phyloP scores from a whole-genome alignment of 2,329 filamentous ascomycete species.

The Aspergillus neoniger region DNA sequence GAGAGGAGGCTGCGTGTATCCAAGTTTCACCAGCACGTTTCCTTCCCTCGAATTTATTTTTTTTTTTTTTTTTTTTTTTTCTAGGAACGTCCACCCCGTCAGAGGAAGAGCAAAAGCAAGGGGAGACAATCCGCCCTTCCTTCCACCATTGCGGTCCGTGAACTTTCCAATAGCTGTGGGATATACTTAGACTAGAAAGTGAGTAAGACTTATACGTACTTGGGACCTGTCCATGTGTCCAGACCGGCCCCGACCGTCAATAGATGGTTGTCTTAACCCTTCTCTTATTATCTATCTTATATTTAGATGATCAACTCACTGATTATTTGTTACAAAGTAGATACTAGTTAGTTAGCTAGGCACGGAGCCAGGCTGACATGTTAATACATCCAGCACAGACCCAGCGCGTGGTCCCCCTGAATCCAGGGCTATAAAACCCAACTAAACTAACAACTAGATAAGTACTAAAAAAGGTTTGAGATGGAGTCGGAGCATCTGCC shows the following conservation, averaged over 20 bases:
- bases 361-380: neutral
- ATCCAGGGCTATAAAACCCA: neutral
- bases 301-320: too few relatives aligned
- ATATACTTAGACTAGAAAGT: too few relatives aligned
- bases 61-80: neutral
- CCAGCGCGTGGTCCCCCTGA: neutral
- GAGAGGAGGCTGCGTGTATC: neutral
- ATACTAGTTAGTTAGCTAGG: neutral
- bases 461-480: neutral
- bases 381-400: neutral
- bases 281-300: neutral
- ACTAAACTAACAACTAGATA: too few relatives aligned
- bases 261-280: neutral
- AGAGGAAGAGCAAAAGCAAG: neutral
- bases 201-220: too few relatives aligned
- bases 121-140: neutral
- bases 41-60: neutral
- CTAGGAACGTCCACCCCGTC: neutral
- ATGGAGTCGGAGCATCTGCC: neutral
- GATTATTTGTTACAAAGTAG: neutral
- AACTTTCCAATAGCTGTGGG: too few relatives aligned
- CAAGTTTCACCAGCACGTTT: constrained; percentile 8
- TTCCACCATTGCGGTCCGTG: neutral
- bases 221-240: too few relatives aligned
- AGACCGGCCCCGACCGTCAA: neutral